Evolutionary conservation across 2,329 filamentous ascomycete genomes (phyloP), one percentile per base, ranked within the genome.

Genomic region (Epichloe glyceriae): DNA sequence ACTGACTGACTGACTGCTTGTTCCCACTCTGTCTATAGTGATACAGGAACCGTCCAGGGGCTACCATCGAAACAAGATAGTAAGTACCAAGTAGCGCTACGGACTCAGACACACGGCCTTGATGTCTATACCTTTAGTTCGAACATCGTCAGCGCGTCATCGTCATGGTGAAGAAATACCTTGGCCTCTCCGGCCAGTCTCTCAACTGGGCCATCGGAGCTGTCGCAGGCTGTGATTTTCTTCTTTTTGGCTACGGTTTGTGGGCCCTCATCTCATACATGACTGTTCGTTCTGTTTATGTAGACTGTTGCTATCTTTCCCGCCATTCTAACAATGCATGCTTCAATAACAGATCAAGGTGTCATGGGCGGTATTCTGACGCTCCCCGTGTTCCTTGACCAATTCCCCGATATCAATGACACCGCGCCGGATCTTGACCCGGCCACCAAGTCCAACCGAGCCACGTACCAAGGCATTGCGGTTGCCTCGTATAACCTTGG

Each of bases 361-460:
- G 83, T 88, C 10, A 88, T 86, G 74, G 85, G 83, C 44, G 82
- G 82, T 51, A 80, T 91, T 55, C 70, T 91, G 51, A 87, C 84
- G 3, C 75, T 90, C 10, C 67, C 70, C 30, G 67, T 78, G 57
- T 83, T 83, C 61, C 70, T 82, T 17, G 52, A 60, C 1, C 79
- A 75, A 59, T 83, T 84, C 64, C 66, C 79, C 39, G 76, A 75
- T 4, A 70, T 57, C 59, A 67, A 74, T 19, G 66, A 74, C 5
- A 74, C 57, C 3, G 60, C 59, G n/a, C 53, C 54, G 0, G 53
- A 73, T 74, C 61, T 67, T 17, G 60, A 62, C 42, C 35, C 55
- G 0, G 49, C 60, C 1, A 61, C 70, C 50, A 63, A 63, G 46
- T 67, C 68, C 35, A 58, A 63, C 50, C 72, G 76, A 17, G 73